Conservation (phyloP, 148 eudicot genomes). For the Beta vulgaris region DNA sequence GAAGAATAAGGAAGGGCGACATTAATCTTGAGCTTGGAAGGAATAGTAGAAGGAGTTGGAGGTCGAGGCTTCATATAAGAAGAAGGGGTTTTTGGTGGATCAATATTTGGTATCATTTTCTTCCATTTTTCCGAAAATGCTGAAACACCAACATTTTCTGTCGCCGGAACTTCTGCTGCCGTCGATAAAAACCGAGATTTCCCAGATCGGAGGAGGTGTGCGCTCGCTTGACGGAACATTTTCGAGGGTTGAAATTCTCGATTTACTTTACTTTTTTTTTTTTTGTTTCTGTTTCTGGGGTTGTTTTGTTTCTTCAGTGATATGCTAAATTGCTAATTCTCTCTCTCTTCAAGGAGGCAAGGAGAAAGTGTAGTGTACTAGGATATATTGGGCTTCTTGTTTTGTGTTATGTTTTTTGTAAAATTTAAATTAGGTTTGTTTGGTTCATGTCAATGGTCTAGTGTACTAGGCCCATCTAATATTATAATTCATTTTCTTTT, state of each 20-base stretch:
- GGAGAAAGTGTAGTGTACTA: background rate
- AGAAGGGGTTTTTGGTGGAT: conserved; percentile 38
- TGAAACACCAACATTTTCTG: conserved; percentile 1
- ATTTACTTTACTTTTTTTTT: background rate
- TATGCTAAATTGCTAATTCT: too few species aligned
- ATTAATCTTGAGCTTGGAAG: conserved; percentile 39
- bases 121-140: conserved; percentile 35
- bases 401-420: background rate
- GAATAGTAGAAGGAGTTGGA: conserved; percentile 36
- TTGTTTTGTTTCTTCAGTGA: background rate
- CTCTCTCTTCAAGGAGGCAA: background rate
- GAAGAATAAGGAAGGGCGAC: conserved; percentile 37
- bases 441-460: too few species aligned
- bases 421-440: background rate
- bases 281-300: background rate
- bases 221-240: conserved; percentile 29
- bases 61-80: conserved; percentile 41
- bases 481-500: too few species aligned
- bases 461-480: too few species aligned
- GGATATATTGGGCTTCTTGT: background rate
- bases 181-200: conserved; percentile 16
- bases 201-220: conserved; percentile 17
- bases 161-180: conserved; percentile 17
- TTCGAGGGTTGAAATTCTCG: background rate
- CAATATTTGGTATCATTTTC: conserved; percentile 34